Evolutionary conservation across 306 rosid genomes (phyloP), one percentile per base, ranked within the genome.

Genomic region (Medicago arabica): DNA sequence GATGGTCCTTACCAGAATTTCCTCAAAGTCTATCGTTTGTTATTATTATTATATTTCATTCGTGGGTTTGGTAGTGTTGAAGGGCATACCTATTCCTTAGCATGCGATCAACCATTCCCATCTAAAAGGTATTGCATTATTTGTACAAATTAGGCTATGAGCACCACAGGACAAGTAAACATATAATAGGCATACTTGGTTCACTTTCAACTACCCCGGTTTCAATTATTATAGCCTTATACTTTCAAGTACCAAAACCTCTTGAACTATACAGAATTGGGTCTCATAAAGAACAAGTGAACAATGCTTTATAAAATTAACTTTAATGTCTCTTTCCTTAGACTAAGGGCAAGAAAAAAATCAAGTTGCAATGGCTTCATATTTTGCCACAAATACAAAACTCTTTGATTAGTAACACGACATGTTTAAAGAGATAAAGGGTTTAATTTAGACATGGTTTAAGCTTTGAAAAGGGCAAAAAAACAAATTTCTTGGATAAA

Each of bases 391-490:
- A 64, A 60, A 76, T 75, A 60, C 54, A 72, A 75, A 63, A 17
- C 58, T 58, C 82, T 11, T 75, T 82, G 38, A 69, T 41, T 2
- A 80, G 62, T 72, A 73, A 81, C 78, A 79, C 46, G 71, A 12
- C 46, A 16, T 13, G 78, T 80, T 83, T n/a, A n/a, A n/a, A n/a
- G n/a, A n/a, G n/a, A n/a, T n/a, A n/a, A n/a, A n/a, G n/a, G n/a
- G n/a, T n/a, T n/a, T 64, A 39, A 64, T 38, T 81, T 82, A 55
- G 78, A 76, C 70, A 66, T 57, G 4, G 38, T 85, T 81, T 83
- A 85, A 86, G 86, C 81, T 87, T 89, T 86, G 59, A 62, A 87
- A 80, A 78, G 77, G 78, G 82, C 36, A 74, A 60, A 80, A 80
- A 65, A 78, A 77, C 59, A 82, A 86, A 83, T 81, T 78, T 73